Conservation (phyloP, 2,329 filamentous ascomycete genomes). For the Trichoderma sp. region DNA sequence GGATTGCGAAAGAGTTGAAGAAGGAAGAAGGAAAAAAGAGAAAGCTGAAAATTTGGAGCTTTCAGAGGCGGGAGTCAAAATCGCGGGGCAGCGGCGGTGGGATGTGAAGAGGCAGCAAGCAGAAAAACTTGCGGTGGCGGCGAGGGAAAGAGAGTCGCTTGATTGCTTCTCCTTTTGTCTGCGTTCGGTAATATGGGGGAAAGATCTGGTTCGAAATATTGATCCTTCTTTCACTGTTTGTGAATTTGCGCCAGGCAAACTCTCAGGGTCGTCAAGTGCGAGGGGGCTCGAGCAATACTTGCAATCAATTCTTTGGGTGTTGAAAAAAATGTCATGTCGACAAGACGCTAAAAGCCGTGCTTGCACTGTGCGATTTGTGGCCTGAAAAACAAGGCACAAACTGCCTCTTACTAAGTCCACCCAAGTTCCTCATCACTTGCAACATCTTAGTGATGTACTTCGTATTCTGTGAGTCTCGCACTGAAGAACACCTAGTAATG, state of each 20-base stretch:
- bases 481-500: too few relatives aligned
- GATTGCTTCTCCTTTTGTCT: conserved; percentile 32
- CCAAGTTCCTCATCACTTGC: not conserved
- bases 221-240: conserved; percentile 15
- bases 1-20: not conserved
- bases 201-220: not conserved
- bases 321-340: conserved; percentile 7
- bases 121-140: conserved; percentile 28
- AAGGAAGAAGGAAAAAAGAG: not conserved
- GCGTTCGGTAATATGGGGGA: not conserved
- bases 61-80: conserved; percentile 21
- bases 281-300: not conserved
- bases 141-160: conserved; percentile 29
- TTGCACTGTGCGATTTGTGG: not conserved
- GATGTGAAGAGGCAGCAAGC: conserved; percentile 21
- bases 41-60: not conserved
- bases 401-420: not conserved
- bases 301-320: not conserved
- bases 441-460: not conserved
- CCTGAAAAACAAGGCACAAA: not conserved
- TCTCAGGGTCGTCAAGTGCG: conserved; percentile 21
- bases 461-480: too few relatives aligned
- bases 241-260: conserved; percentile 46
- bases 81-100: conserved; percentile 33
- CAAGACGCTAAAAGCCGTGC: not conserved